phyloP scores from a whole-genome alignment of 306 rosid species.

The Phaseolus lunatus region DNA sequence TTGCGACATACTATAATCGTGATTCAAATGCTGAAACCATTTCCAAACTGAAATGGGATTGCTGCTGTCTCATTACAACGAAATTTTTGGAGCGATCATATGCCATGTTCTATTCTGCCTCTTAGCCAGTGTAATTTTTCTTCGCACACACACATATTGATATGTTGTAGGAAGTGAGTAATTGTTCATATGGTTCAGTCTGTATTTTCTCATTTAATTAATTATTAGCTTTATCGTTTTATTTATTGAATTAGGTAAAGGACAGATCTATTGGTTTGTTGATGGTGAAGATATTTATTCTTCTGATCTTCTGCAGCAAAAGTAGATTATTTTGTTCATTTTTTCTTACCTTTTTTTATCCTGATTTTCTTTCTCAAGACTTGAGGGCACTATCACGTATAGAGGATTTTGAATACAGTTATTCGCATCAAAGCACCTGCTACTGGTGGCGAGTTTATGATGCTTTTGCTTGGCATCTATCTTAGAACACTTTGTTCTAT shows the following conservation, averaged over 20 bases:
- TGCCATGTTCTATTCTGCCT: slow-evolving; percentile 34
- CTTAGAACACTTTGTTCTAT: neutral
- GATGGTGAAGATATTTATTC: slow-evolving; percentile 29
- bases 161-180: slow-evolving; percentile 9
- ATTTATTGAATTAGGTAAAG: slow-evolving; percentile 23
- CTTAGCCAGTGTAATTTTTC: slow-evolving; percentile 8
- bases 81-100: slow-evolving; percentile 36
- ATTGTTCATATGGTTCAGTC: slow-evolving; percentile 33
- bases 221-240: slow-evolving; percentile 19
- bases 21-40: slow-evolving; percentile 35
- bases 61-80: slow-evolving; percentile 27
- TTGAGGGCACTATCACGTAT: neutral
- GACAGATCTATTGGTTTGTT: slow-evolving; percentile 11
- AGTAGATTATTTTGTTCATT: neutral
- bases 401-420: neutral
- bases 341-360: neutral
- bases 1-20: neutral
- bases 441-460: slow-evolving; percentile 26
- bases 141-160: neutral
- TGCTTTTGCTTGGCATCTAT: slow-evolving; percentile 29
- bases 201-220: slow-evolving; percentile 8
- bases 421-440: neutral
- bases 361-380: slow-evolving; percentile 8
- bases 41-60: slow-evolving; percentile 24
- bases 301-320: slow-evolving; percentile 12